Conservation (phyloP, 192 early-diverging fungal genomes). For the Geranomyces variabilis region DNA sequence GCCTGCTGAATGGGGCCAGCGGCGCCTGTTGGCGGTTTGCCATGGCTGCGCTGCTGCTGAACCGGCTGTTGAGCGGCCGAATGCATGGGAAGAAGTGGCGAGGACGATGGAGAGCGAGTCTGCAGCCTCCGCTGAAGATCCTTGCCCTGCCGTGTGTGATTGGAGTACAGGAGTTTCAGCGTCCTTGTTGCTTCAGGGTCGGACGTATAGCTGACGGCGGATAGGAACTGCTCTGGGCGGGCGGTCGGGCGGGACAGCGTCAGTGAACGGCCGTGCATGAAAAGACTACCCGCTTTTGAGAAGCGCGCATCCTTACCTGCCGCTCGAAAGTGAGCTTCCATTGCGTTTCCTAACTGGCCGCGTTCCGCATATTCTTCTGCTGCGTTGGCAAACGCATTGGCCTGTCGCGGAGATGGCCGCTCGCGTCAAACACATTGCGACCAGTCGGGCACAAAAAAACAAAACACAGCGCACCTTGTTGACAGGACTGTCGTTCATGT, state of each 20-base stretch:
- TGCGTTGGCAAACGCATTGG: constrained; percentile 63
- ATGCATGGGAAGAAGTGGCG: not conserved
- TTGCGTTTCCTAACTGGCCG: constrained; percentile 61
- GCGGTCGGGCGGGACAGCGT: not conserved
- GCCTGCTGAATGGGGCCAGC: too few relatives aligned
- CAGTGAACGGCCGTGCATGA: not conserved
- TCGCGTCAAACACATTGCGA: too few relatives aligned
- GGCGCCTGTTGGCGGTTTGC: too few relatives aligned
- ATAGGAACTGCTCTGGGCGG: constrained; percentile 57
- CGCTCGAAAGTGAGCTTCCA: constrained; percentile 67
- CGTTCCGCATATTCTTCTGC: constrained; percentile 66
- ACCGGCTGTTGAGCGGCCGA: not conserved
- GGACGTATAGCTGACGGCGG: constrained; percentile 57
- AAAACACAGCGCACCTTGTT: constrained; percentile 9
- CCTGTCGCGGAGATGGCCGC: constrained; percentile 43
- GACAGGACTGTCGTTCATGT: constrained; percentile 18
- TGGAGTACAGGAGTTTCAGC: constrained; percentile 66
- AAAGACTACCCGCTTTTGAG: too few relatives aligned
- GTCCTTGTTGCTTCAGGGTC: constrained; percentile 69
- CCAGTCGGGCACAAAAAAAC: not conserved
- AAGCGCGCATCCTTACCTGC: constrained; percentile 54
- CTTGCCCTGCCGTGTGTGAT: constrained; percentile 69
- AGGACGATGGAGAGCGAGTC: constrained; percentile 30
- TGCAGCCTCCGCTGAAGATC: constrained; percentile 60
- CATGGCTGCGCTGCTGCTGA: too few relatives aligned